phyloP scores from a whole-genome alignment of 257 asterid genomes.

The Sherardia arvensis region DNA sequence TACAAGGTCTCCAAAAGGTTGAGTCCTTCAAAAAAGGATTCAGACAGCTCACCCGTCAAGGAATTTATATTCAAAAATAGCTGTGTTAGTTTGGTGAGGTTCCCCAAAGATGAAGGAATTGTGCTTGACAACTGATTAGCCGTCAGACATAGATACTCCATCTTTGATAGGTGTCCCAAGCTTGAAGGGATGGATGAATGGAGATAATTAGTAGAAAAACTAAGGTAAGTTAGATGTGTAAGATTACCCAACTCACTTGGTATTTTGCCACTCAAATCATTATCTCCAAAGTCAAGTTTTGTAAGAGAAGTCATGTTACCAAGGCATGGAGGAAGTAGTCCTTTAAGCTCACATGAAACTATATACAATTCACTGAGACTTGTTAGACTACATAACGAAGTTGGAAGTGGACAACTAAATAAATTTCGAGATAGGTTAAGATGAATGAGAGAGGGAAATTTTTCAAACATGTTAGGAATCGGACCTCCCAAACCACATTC shows the following conservation, averaged over 20 bases:
- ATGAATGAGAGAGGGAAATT: not conserved
- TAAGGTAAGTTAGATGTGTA: not conserved
- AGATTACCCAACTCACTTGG: slow-evolving; percentile 18
- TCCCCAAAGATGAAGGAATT: slow-evolving; percentile 6
- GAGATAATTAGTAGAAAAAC: not conserved
- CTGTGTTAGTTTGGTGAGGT: not conserved
- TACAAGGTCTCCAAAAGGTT: not conserved
- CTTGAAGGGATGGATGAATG: not conserved
- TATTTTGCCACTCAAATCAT: slow-evolving; percentile 12
- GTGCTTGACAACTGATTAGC: not conserved
- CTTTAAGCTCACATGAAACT: not conserved
- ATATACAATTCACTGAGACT: not conserved
- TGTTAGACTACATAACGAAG: not conserved
- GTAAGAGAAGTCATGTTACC: not conserved
- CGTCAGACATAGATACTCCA: not conserved
- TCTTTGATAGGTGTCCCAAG: slow-evolving; percentile 4
- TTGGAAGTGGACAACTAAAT: not conserved
- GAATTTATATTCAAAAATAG: no score
- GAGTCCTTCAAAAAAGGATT: not conserved
- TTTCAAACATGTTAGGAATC: not conserved
- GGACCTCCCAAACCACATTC: not conserved
- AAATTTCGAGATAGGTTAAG: not conserved
- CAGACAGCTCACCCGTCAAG: not conserved
- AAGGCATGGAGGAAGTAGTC: not conserved
- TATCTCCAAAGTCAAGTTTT: not conserved